These are phyloP conservation scores for Butyriboletus loyo DNA, from an alignment of 768 basidiomycete species.

Conservation along the genomic window DNA sequence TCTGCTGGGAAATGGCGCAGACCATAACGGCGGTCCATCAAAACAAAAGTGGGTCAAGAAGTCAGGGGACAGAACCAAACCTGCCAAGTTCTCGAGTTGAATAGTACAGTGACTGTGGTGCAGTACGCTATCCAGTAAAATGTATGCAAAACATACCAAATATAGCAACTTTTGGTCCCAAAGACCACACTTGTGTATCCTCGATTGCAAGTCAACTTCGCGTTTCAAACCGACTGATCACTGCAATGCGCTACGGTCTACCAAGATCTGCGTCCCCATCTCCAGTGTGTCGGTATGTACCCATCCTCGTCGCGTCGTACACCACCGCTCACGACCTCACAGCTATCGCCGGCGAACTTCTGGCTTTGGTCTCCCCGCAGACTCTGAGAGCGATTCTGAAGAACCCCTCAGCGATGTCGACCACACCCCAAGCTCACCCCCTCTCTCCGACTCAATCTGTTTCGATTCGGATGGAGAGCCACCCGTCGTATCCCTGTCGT, in stretches of 20 bases:
- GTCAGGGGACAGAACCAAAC: too few relatives aligned
- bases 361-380: constrained; percentile 53
- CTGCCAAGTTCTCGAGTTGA: too few relatives aligned
- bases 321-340: neutral
- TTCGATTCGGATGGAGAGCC: constrained; percentile 45
- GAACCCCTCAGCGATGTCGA: constrained; percentile 39
- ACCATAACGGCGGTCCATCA: neutral
- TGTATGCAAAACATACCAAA: neutral
- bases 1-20: neutral
- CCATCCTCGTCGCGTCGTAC: constrained; percentile 5
- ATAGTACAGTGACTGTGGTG: too few relatives aligned
- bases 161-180: neutral
- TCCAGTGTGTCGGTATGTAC: constrained; percentile 39
- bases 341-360: constrained; percentile 38
- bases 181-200: neutral
- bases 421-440: constrained; percentile 26
- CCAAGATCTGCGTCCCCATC: constrained; percentile 52
- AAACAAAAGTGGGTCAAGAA: too few relatives aligned
- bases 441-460: constrained; percentile 39
- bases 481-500: constrained; percentile 33
- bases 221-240: constrained; percentile 4
- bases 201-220: too few relatives aligned
- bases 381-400: constrained; percentile 39
- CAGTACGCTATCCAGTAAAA: neutral
- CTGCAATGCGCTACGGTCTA: constrained; percentile 51